Base-by-base conservation (phyloP, 345 rosid genomes). In the Gossypium longicalyx region DNA sequence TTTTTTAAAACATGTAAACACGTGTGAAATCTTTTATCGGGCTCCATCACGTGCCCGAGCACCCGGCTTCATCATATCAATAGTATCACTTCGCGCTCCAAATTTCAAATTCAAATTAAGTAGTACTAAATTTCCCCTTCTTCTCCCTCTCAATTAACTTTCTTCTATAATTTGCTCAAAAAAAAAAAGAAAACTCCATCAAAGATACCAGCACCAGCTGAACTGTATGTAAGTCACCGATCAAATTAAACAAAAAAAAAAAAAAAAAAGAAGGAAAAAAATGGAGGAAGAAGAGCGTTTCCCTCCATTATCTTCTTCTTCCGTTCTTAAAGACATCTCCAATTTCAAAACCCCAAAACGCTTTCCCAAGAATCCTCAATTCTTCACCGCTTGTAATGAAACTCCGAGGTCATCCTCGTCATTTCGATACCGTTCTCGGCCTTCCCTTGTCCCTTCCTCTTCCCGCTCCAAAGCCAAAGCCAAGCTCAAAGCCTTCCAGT, bases 291-390 rank as follows among this genome's bases (percentile, higher is more conserved):
- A 54, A 49, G 61, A 54, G 34, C 62, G 52, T 3, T n/a, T 29
- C 48, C 29, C 77, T 48, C 51, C 61, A 2, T 70, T 54, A 0
- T 53, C 63, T 22, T 63, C 71, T 58, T 64, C 77, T 38, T 74
- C 67, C 9, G 81, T 89, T 59, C 85, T 94, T 74, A 84, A 79
- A 12, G 98, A 92, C 85, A 80, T 92, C 20, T 92, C 98, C 2
- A 94, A 94, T 78, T 88, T 88, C 86, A 90, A 85, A 81, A 94
- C 98, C 71, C 98, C 98, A 4, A 84, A 86, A 54, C 93, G 95
- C 29, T 72, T 85, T 51, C 77, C 85, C 1, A 77, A 71, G 20
- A 52, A 65, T 15, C 48, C 86, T 17, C 82, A 77, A 0, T 84
- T 80, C 87, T 92, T 90, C 87, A 86, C 94, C 17, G 91, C 92